These are phyloP conservation scores for Fusarium secorum DNA, from an alignment of 2,329 filamentous ascomycete species.

Conservation along the genomic window DNA sequence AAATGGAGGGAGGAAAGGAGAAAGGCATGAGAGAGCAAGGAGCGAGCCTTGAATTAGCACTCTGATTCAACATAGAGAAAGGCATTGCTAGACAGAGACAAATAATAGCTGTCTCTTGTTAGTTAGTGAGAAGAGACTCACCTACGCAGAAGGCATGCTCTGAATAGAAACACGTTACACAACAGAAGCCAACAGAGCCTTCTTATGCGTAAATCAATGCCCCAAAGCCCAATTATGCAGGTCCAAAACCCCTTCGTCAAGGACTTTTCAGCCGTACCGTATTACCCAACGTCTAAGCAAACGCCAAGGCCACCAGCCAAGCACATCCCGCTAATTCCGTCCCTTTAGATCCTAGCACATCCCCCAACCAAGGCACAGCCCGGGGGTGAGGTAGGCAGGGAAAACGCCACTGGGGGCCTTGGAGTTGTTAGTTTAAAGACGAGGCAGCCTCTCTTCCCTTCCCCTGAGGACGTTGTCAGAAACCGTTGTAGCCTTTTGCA, in stretches of 20 bases:
- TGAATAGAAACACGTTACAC: not conserved
- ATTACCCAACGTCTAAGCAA: slow-evolving; percentile 1
- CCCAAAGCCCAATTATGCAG: slow-evolving; percentile 1
- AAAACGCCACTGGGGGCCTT: slow-evolving; percentile 13
- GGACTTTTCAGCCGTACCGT: slow-evolving; percentile 21
- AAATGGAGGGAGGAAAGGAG: too few species aligned
- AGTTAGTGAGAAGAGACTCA: not conserved
- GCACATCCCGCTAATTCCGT: slow-evolving; percentile 3
- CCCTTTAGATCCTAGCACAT: not conserved
- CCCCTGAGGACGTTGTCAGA: not conserved
- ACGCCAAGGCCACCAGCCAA: slow-evolving; percentile 1
- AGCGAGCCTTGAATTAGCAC: not conserved
- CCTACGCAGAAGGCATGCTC: not conserved
- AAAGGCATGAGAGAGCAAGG: too few species aligned
- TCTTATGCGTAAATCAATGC: not conserved
- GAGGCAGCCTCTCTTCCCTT: not conserved
- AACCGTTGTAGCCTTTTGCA: not conserved
- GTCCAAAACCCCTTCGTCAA: slow-evolving; percentile 16
- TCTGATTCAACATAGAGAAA: not conserved
- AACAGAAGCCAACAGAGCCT: not conserved
- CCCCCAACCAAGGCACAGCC: slow-evolving; percentile 2
- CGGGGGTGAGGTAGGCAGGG: not conserved
- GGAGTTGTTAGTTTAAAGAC: slow-evolving; percentile 13
- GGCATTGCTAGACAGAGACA: not conserved
- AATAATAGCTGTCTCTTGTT: not conserved